Base-by-base conservation (phyloP, 2,329 filamentous ascomycete genomes). In the Paecilomyces variotii region DNA sequence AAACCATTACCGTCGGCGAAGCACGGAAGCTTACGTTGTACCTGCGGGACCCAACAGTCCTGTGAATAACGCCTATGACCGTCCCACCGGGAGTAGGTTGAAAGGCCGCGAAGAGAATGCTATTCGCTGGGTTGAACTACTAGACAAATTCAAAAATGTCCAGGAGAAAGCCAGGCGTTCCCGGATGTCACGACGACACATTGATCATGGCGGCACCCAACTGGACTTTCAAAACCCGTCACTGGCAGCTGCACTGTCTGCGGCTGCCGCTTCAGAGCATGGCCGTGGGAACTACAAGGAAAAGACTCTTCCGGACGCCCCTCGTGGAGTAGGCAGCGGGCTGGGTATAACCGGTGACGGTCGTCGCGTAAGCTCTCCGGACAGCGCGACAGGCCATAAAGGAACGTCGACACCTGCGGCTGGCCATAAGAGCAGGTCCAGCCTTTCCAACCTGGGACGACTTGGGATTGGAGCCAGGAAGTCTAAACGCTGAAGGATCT, bases 101-200 rank as follows among this genome's bases (percentile, higher is more conserved):
- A 81, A 97, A 84, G 85, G 84, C 54, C 83, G 92, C 57, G 90
- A 95, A 63, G 92, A 97, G 57, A 85, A 84, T 57, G 87, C 85
- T 34, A 96, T 99, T 65, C 87, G 89, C 57, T 99, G 94, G 94
- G 85, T 84, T 2, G 94, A 99, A 66, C 81, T 99, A 35, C 82
- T 99, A 4, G 94, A 99, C 63, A 96, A 97, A 70, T 99, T 99
- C 76, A 89, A 90, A 64, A 85, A 82, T 56, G 93, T 95, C 1
- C 94, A 99, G 70, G 94, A 99, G 65, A 86, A 85, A 60, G 89
- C 92, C 4, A 84, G 91, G 57, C 82, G 91, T 56, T 80, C 84
- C 11, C 87, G 91, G 68, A 74, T 76, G 61, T 72, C 74, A 0
- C 72, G 78, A 61, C 69, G 74, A 34, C 63, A 74, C 25, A 65